These are phyloP conservation scores for Yarrowia keelungensis DNA, from an alignment of 805 yeast species.

Conservation along the genomic window DNA sequence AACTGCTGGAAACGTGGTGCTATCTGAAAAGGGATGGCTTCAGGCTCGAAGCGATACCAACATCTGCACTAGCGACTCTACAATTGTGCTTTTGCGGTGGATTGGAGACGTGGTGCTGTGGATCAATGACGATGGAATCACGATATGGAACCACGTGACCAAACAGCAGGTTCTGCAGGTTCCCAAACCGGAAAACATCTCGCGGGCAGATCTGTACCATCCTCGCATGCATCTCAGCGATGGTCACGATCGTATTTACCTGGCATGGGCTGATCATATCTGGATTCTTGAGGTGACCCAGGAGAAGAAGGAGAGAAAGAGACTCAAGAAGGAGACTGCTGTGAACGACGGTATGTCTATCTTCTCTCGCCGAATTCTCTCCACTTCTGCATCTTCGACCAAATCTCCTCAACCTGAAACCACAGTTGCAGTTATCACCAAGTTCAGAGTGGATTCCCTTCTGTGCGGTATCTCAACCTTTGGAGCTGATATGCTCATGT, in stretches of 20 bases:
- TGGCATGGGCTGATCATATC: conserved; percentile 84
- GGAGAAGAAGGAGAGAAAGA: conserved; percentile 41
- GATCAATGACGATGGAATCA: conserved; percentile 84
- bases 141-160: conserved; percentile 65
- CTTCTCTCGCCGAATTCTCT: conserved; percentile 40
- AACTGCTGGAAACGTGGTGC: conserved; percentile 79
- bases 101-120: conserved; percentile 74
- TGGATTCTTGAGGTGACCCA: conserved; percentile 67
- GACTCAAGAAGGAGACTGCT: background rate
- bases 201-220: conserved; percentile 81
- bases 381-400: conserved; percentile 41
- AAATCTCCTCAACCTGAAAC: conserved; percentile 42
- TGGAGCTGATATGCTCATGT: conserved; percentile 71
- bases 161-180: conserved; percentile 59
- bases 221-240: conserved; percentile 75
- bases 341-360: conserved; percentile 25
- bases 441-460: conserved; percentile 55
- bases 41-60: conserved; percentile 77
- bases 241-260: conserved; percentile 60
- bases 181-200: conserved; percentile 60
- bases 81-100: conserved; percentile 71
- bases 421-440: conserved; percentile 51
- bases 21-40: conserved; percentile 84
- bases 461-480: conserved; percentile 82
- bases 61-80: conserved; percentile 61